phyloP scores from a whole-genome alignment of 2,329 filamentous ascomycete genomes.

The Neonectria sp. region DNA sequence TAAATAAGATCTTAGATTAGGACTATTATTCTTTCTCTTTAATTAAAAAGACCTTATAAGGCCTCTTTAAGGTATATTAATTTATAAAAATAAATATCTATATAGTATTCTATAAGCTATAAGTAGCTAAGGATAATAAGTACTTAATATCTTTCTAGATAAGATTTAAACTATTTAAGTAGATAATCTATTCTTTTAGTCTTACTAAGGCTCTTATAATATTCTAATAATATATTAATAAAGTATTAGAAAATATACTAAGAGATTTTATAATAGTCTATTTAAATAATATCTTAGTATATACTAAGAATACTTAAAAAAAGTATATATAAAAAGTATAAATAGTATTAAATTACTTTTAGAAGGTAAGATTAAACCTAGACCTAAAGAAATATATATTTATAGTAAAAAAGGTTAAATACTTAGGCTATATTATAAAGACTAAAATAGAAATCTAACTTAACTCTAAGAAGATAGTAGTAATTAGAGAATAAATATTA shows the following conservation, averaged over 20 bases:
- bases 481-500: background rate
- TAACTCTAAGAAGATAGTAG: background rate
- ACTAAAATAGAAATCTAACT: background rate
- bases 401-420: background rate
- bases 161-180: background rate
- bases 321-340: background rate
- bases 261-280: background rate
- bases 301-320: background rate
- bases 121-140: background rate
- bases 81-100: background rate
- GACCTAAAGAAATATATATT: background rate
- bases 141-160: background rate
- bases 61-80: background rate
- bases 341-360: background rate
- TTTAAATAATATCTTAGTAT: background rate
- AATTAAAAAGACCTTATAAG: background rate
- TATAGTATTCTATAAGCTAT: background rate
- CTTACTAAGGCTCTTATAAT: background rate
- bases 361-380: background rate
- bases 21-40: background rate
- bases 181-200: background rate
- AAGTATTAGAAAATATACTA: background rate
- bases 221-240: background rate
- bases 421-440: background rate
- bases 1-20: background rate